Evolutionary conservation across 176 grass and related monocot species (phyloP), one percentile per base, ranked within the genome.

Genomic region (Metroxylon sagu): DNA sequence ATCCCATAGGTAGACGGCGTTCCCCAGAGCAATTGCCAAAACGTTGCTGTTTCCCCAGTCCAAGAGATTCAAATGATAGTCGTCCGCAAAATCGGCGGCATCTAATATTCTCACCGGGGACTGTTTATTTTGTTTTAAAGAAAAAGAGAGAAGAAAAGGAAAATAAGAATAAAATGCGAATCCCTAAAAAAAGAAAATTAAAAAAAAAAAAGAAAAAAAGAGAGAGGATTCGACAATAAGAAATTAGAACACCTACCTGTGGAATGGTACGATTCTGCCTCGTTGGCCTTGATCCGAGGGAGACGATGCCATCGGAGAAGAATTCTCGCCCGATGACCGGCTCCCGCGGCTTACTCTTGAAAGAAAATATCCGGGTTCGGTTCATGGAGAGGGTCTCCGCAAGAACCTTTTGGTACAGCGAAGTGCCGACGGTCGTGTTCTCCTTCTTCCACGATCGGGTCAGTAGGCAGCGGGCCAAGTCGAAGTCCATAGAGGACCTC

Each of bases 1-100:
- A 61, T 89, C 50, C 85, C 80, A 89, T 52, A 83, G 54, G 72
- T 89, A 83, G 35, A 89, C 65, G 48, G 80, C 83, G 56, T 77
- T 74, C 25, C 39, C 67, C 31, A 88, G 75, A 17, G 84, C 84
- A 53, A 83, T 76, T 21, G 79, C 79, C 49, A 88, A 39, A 2
- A 83, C 62, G 56, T 89, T 83, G 35, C 52, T 72, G 53, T 71
- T 80, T 64, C 85, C 80, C 80, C 80, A 83, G 49, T 89, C 80
- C 1, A 89, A 50, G 19, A 89, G 49, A 18, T 83, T 89, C 26
- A 89, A 61, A 58, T 88, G 83, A 72, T 72, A 88, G 65, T 88
- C 72, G 62, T 88, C 85, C 16, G 69, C 17, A 26, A 88, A 59
- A 18, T 79, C 76, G 17, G 85, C 76, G 18, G 80, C 80, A 76